Evolutionary conservation across 805 yeast genomes (phyloP).

Genomic region (Wickerhamiella alocasiicola): DNA sequence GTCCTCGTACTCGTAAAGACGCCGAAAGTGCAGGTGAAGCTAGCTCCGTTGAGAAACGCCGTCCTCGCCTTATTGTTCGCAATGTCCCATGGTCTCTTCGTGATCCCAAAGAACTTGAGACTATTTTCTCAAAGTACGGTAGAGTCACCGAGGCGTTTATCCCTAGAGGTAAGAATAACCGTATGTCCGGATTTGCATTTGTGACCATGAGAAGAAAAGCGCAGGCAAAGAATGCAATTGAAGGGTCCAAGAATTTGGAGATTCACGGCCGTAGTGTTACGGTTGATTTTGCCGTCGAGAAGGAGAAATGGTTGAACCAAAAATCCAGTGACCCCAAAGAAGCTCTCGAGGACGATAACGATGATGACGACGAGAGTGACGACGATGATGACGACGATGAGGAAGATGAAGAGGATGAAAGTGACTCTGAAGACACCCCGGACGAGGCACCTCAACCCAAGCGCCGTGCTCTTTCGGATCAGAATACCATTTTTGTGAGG

Average conservation of each 20-base stretch:
- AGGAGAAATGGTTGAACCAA: constrained; percentile 57
- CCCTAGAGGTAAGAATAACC: constrained; percentile 78
- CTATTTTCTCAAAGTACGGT: constrained; percentile 64
- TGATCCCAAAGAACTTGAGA: constrained; percentile 57
- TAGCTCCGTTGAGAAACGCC: constrained; percentile 50
- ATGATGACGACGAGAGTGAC: constrained; percentile 25
- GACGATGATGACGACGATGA: constrained; percentile 24
- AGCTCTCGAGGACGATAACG: constrained; percentile 30
- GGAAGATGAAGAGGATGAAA: constrained; percentile 30
- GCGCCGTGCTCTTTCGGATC: constrained; percentile 26
- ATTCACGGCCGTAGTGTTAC: constrained; percentile 86
- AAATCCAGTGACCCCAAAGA: constrained; percentile 25
- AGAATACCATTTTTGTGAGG: constrained; percentile 64
- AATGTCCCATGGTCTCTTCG: constrained; percentile 95
- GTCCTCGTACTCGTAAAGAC: constrained; percentile 67
- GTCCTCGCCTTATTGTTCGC: constrained; percentile 76
- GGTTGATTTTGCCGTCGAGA: constrained; percentile 86
- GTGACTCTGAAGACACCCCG: constrained; percentile 26
- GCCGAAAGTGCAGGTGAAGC: constrained; percentile 18
- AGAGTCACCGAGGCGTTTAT: constrained; percentile 78
- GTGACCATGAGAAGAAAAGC: constrained; percentile 73
- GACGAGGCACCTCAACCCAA: constrained; percentile 22
- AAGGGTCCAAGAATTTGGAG: constrained; percentile 58
- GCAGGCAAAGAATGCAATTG: constrained; percentile 72
- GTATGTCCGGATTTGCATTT: constrained; percentile 90